These are phyloP conservation scores for Pezicula carpinea DNA, from an alignment of 2,329 filamentous ascomycete genomes.

Conservation along the genomic window DNA sequence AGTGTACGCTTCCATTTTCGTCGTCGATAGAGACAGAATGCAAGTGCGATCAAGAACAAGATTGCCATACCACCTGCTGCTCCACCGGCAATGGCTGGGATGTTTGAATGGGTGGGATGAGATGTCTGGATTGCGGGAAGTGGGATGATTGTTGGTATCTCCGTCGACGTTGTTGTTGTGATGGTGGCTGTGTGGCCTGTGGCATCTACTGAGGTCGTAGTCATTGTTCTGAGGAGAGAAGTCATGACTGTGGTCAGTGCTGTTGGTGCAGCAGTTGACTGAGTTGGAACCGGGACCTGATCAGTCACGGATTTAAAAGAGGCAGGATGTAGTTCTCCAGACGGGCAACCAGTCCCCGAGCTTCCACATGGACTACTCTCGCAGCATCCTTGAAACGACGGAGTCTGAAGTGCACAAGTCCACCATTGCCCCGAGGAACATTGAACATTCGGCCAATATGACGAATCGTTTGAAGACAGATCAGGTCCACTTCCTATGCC, in stretches of 20 bases:
- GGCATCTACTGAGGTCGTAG: too few species aligned
- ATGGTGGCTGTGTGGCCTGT: too few species aligned
- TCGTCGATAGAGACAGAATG: not conserved
- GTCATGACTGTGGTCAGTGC: too few species aligned
- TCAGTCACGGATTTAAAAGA: too few species aligned
- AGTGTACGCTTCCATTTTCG: too few species aligned
- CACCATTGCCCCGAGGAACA: slow-evolving; percentile 10
- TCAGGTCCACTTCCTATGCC: slow-evolving; percentile 5
- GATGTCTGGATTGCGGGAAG: not conserved
- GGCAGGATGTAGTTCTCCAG: too few species aligned
- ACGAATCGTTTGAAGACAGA: slow-evolving; percentile 6
- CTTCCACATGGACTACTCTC: slow-evolving; percentile 8
- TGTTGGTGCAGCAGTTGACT: too few species aligned
- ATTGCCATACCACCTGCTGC: not conserved
- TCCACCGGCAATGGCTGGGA: not conserved
- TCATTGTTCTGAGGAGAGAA: too few species aligned
- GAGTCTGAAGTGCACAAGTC: slow-evolving; percentile 7
- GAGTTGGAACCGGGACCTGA: too few species aligned
- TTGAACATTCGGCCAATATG: slow-evolving; percentile 12
- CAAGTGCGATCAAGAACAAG: not conserved
- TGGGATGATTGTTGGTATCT: not conserved
- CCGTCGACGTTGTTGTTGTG: too few species aligned
- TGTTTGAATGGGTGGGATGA: not conserved
- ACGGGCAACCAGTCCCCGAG: not conserved
- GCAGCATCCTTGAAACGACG: slow-evolving; percentile 15